Evolutionary conservation across 345 rosid genomes (phyloP), one percentile per base, ranked within the genome.

Genomic region (Eucalyptus viminalis): DNA sequence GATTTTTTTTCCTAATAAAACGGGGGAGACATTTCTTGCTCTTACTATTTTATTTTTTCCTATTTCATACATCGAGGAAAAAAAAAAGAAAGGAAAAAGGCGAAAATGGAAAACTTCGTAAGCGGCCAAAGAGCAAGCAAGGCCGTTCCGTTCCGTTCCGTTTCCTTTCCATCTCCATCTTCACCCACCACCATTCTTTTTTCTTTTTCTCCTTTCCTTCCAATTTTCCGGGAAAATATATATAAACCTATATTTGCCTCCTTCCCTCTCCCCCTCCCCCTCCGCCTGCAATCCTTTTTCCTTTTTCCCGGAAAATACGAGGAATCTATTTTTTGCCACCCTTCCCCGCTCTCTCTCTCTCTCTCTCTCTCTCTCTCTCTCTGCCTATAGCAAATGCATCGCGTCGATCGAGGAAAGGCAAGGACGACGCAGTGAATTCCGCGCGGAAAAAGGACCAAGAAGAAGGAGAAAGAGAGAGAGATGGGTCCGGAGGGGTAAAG

Each of bases 261-360:
- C 80, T 10, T 3, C 76, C 1, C 24, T 9, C 24, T 5, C 4
- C 10, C 56, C 53, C 8, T 3, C 56, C 4, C 5, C 13, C 1
- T 12, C 43, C 1, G 34, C 80, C 80, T 7, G 21, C 22, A 67
- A 67, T 67, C 80, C 11, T 2, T 31, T 65, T 67, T 67, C 43
- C 1, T 40, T 40, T 40, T 40, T 40, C 76, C 43, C 22, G 54
- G 50, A 47, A 56, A 86, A 86, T 31, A n/a, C 21, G 12, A 27
- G 53, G 24, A 51, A 86, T 31, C 44, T 86, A 51, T 45, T 31
- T 49, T 49, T 49, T 16, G 62, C 29, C 25, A 19, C 87, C 43
- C 9, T 34, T 8, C 37, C 11, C 11, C 50, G 43, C 43, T 43
- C 43, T 43, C 8, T 2, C 47, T 9, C 88, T 5, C 27, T 21